phyloP scores from a whole-genome alignment of 805 yeast species.

The Ogataea kodamae region DNA sequence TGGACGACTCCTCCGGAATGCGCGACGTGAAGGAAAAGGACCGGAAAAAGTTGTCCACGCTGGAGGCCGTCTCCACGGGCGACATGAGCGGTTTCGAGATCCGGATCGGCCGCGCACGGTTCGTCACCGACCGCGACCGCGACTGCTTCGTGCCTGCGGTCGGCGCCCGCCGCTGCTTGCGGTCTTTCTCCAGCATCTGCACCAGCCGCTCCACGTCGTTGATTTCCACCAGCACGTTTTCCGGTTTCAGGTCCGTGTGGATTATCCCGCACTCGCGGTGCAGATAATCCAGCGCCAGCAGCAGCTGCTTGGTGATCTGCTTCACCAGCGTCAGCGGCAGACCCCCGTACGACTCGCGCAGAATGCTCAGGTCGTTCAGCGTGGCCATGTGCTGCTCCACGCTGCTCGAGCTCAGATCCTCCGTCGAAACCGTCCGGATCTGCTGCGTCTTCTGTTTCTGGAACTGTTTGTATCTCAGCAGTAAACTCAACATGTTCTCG shows the following conservation, averaged over 20 bases:
- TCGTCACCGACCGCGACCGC: constrained; percentile 21
- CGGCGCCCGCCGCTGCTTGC: constrained; percentile 15
- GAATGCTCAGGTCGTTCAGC: constrained; percentile 33
- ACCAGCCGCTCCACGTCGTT: constrained; percentile 52
- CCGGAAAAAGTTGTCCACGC: constrained; percentile 34
- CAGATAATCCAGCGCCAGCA: constrained; percentile 53
- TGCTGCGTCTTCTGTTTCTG: constrained; percentile 31
- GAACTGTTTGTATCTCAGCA: constrained; percentile 44
- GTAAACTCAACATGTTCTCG: constrained; percentile 51
- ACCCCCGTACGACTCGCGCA: constrained; percentile 45
- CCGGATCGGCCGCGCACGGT: constrained; percentile 34
- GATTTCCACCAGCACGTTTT: constrained; percentile 57
- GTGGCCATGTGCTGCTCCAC: constrained; percentile 23
- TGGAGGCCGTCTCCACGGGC: constrained; percentile 36
- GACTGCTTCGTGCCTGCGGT: constrained; percentile 6
- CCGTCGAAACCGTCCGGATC: constrained; percentile 19
- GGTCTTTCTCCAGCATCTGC: constrained; percentile 38
- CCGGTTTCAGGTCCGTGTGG: constrained; percentile 77
- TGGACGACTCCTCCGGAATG: constrained; percentile 19
- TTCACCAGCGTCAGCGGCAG: constrained; percentile 52
- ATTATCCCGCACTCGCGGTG: constrained; percentile 62
- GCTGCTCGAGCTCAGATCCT: constrained; percentile 8
- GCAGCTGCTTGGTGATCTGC: constrained; percentile 53
- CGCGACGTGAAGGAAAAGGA: constrained; percentile 34
- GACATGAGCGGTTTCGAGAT: constrained; percentile 48